Percentiles rank a stretch among this genome's conserved stretches.
Conservation (phyloP, 176 grass and related monocot genomes). For the Oryza longistaminata region DNA sequence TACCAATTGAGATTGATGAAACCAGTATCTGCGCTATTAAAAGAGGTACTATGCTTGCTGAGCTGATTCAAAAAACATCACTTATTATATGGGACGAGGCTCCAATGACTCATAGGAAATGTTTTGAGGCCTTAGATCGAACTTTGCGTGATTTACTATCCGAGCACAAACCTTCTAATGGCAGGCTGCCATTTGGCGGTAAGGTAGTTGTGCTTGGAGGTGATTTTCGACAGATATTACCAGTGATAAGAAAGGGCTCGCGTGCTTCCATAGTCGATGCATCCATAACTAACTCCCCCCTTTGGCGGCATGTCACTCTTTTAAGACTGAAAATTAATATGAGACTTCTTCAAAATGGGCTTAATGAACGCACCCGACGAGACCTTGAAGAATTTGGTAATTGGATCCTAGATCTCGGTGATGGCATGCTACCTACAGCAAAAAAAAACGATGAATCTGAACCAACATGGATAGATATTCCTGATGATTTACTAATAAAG, state of each 20-base stretch:
- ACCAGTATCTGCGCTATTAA: background rate
- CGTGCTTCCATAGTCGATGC: background rate
- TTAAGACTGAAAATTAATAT: no score
- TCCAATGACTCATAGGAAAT: no score
- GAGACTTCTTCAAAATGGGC: background rate
- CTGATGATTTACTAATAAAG: background rate
- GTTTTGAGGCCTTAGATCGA: no score
- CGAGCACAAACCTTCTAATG: no score
- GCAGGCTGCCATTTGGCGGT: no score
- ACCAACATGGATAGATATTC: background rate
- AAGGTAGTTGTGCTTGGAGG: no score
- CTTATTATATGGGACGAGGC: no score
- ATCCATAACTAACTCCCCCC: background rate
- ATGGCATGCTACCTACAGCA: background rate
- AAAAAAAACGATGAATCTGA: background rate
- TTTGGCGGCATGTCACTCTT: background rate
- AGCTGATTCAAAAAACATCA: no score
- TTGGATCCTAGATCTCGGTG: background rate
- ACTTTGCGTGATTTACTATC: no score
- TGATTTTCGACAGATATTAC: no score
- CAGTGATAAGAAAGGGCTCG: no score
- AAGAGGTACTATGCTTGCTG: background rate
- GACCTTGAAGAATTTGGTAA: background rate
- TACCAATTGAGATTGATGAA: background rate
- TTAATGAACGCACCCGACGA: rapidly evolving